A percentile compares a stretch with the other conserved stretches of the same genome.
Conservation (phyloP, 495 filamentous ascomycete genomes). For the Trichoderma parareesei region DNA sequence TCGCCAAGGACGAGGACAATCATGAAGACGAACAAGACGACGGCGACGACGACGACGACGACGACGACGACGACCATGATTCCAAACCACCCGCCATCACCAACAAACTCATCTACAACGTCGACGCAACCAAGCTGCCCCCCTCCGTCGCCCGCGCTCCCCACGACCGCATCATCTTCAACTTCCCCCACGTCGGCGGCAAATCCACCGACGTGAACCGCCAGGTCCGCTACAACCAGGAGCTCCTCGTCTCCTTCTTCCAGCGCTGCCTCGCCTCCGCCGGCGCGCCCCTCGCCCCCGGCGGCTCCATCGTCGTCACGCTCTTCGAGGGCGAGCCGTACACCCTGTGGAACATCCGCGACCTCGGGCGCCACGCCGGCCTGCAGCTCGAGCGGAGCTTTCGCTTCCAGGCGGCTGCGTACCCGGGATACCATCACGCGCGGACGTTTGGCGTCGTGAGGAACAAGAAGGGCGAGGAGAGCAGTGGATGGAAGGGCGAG, state of each 20-base stretch:
- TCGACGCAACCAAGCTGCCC: slow-evolving; percentile 63
- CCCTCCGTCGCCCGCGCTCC: slow-evolving; percentile 30
- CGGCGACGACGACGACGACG: slow-evolving; percentile 25
- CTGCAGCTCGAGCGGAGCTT: slow-evolving; percentile 71
- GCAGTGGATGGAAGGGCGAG: slow-evolving; percentile 64
- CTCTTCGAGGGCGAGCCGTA: slow-evolving; percentile 92
- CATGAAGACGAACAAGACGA: neutral
- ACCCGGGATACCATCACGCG: slow-evolving; percentile 82
- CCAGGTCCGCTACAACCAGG: slow-evolving; percentile 88
- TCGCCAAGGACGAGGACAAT: neutral
- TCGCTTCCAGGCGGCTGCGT: slow-evolving; percentile 61
- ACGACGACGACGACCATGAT: neutral
- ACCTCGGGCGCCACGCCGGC: slow-evolving; percentile 72
- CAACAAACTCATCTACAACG: slow-evolving; percentile 50
- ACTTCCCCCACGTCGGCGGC: slow-evolving; percentile 94
- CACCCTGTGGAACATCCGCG: slow-evolving; percentile 86
- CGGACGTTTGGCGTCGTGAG: slow-evolving; percentile 73
- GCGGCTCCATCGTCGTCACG: slow-evolving; percentile 71
- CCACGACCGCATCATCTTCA: slow-evolving; percentile 73
- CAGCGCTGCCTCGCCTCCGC: slow-evolving; percentile 42
- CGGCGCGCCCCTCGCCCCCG: slow-evolving; percentile 29
- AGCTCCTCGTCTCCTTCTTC: slow-evolving; percentile 80
- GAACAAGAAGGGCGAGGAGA: slow-evolving; percentile 45
- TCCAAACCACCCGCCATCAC: too few species aligned
- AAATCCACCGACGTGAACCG: slow-evolving; percentile 86